Evolutionary conservation across 2,329 filamentous ascomycete species (phyloP), one percentile per base, ranked within the genome.

Genomic region (Fusarium sp.): DNA sequence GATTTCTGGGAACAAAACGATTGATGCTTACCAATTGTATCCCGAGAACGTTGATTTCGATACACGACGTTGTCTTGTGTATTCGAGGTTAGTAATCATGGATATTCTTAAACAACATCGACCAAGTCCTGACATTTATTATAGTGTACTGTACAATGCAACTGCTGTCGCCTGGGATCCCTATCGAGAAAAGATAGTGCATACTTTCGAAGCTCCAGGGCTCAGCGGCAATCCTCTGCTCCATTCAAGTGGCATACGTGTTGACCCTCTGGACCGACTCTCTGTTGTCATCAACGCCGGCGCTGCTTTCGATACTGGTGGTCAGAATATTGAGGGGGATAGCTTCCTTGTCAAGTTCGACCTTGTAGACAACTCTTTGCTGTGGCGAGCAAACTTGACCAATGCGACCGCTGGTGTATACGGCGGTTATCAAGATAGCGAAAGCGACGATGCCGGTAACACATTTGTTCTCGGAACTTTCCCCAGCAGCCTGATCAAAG

Each of bases 391-490:
- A 14, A 81, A 84, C 66, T 64, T 84, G 14, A 81, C 79, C 0
- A 67, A 73, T 1, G 54, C 79, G 0, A 78, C 77, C 0, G 55
- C 67, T 0, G 79, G 79, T 7, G 60, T 54, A 0, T 83, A 81
- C 65, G 79, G 81, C 29, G 83, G 81, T 10, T 83, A 79, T 39
- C 82, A 84, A 62, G 83, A 84, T 55, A 75, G 83, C 6, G 82
- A 80, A 41, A 78, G 80, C 55, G 82, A 83, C 52, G 44, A 55
- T 2, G 68, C 68, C 4, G 81, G 81, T 13, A 81, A 82, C 73
- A 77, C 80, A 1, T 84, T 80, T 54, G 79, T 81, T 11, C 71
- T 84, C 1, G 81, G 83, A 44, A 82, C 80, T 0, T 84, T 73
- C 13, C 81, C 82, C 0, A 79, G 80, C 25, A 80, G 79, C 11